Conservation (phyloP, 140 eudicot genomes). For the Anethum foeniculum region DNA sequence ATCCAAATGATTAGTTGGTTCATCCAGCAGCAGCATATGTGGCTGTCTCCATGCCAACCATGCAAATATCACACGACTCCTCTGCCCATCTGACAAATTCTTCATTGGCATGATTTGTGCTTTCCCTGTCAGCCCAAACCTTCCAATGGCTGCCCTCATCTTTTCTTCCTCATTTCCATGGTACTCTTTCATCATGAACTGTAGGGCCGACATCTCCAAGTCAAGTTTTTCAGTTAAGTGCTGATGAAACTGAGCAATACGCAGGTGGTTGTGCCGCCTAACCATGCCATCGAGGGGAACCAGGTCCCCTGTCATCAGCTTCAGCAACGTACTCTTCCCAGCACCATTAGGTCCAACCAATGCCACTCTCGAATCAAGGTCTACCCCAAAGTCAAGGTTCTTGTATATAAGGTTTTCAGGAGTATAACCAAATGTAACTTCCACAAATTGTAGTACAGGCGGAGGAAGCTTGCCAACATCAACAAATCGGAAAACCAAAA, state of each 20-base stretch:
- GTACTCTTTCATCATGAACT: conserved; percentile 76
- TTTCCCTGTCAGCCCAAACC: conserved; percentile 82
- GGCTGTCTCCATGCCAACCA: conserved; percentile 91
- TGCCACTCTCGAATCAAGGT: conserved; percentile 84
- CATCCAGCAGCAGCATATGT: conserved; percentile 84
- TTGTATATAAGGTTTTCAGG: conserved; percentile 86
- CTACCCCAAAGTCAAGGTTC: conserved; percentile 82
- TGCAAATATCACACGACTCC: conserved; percentile 80
- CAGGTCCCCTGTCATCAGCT: conserved; percentile 96
- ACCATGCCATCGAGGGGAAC: conserved; percentile 88
- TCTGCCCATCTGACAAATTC: conserved; percentile 88
- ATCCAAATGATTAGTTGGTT: conserved; percentile 95
- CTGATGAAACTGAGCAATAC: conserved; percentile 83
- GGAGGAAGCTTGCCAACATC: conserved; percentile 99
- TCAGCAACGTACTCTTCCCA: conserved; percentile 87
- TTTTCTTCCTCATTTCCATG: conserved; percentile 88
- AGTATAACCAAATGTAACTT: conserved; percentile 82
- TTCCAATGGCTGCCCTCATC: conserved; percentile 84
- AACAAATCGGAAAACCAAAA: conserved; percentile 61
- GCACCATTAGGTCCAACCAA: conserved; percentile 98
- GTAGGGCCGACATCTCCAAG: conserved; percentile 66
- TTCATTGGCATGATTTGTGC: conserved; percentile 97
- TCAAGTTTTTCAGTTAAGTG: conserved; percentile 86
- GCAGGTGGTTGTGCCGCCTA: conserved; percentile 73
- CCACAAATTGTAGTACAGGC: conserved; percentile 84